Conservation (phyloP, 805 yeast genomes). For the Kodamaea kaohsiungensis region DNA sequence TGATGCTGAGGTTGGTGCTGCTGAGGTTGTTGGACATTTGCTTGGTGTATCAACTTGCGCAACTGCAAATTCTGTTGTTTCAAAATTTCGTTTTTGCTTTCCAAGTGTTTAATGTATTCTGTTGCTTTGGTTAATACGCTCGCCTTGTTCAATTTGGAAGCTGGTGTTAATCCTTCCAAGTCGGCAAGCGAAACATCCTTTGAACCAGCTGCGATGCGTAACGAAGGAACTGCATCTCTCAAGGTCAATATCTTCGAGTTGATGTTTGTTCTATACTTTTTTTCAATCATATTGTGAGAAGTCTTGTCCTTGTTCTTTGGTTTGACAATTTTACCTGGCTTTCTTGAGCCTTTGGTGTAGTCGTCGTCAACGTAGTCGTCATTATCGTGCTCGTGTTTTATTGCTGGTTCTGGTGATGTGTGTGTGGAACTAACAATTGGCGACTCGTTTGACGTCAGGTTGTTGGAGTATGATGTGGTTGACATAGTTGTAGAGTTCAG, state of each 20-base stretch:
- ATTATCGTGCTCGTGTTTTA: conserved; percentile 10
- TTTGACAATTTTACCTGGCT: conserved; percentile 33
- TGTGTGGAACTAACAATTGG: conserved; percentile 20
- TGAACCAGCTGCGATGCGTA: conserved; percentile 59
- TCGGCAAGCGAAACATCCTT: conserved; percentile 40
- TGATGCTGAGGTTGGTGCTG: conserved; percentile 12
- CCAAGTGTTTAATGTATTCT: conserved; percentile 75
- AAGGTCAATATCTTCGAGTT: conserved; percentile 68
- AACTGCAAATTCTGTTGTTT: conserved; percentile 46
- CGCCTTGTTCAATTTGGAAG: conserved; percentile 75
- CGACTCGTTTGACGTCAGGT: conserved; percentile 17
- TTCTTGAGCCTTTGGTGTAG: conserved; percentile 1
- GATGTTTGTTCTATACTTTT: conserved; percentile 76
- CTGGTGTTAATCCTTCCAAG: conserved; percentile 75
- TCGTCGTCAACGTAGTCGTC: conserved; percentile 9
- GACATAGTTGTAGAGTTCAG: conserved; percentile 16
- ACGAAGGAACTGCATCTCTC: conserved; percentile 76
- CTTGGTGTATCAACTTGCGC: conserved; percentile 37
- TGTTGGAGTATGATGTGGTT: conserved; percentile 15
- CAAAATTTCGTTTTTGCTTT: conserved; percentile 55
- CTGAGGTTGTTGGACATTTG: conserved; percentile 24
- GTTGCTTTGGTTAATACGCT: conserved; percentile 74
- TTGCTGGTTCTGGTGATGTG: conserved; percentile 23
- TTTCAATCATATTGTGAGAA: conserved; percentile 79
- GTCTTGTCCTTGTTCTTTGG: conserved; percentile 57